phyloP scores from a whole-genome alignment of 2,329 filamentous ascomycete species.

The Ilyonectria destructans region DNA sequence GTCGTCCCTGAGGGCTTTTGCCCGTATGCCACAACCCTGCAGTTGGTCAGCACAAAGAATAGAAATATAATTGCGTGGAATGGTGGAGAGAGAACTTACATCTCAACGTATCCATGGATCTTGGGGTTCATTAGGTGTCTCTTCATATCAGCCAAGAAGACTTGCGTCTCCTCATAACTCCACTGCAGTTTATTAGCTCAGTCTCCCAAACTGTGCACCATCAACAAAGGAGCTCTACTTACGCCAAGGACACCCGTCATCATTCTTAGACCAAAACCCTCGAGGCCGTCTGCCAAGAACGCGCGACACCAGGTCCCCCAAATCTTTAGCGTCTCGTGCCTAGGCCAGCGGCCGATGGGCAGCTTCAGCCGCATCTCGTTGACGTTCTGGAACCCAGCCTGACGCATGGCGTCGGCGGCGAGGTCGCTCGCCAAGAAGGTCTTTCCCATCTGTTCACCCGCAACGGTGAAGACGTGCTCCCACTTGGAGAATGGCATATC shows the following conservation, averaged over 20 bases:
- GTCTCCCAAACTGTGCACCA: background rate
- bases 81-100: background rate
- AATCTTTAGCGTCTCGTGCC: conserved; percentile 40
- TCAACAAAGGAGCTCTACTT: background rate
- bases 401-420: conserved; percentile 31
- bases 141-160: conserved; percentile 17
- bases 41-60: background rate
- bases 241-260: conserved; percentile 28
- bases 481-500: conserved; percentile 39
- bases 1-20: conserved; percentile 8
- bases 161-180: conserved; percentile 15
- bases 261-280: conserved; percentile 36
- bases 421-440: conserved; percentile 28
- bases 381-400: conserved; percentile 37
- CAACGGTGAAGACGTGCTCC: conserved; percentile 29
- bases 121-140: conserved; percentile 9
- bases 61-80: background rate
- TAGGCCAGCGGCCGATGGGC: conserved; percentile 42
- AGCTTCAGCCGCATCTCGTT: conserved; percentile 27
- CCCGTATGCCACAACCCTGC: conserved; percentile 13
- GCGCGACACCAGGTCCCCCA: conserved; percentile 35
- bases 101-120: conserved; percentile 19
- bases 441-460: conserved; percentile 34
- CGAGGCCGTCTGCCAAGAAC: conserved; percentile 25
- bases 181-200: background rate